Evolutionary conservation across 2,329 filamentous ascomycete species (phyloP).

Genomic region (Diaporthe citriasiana): DNA sequence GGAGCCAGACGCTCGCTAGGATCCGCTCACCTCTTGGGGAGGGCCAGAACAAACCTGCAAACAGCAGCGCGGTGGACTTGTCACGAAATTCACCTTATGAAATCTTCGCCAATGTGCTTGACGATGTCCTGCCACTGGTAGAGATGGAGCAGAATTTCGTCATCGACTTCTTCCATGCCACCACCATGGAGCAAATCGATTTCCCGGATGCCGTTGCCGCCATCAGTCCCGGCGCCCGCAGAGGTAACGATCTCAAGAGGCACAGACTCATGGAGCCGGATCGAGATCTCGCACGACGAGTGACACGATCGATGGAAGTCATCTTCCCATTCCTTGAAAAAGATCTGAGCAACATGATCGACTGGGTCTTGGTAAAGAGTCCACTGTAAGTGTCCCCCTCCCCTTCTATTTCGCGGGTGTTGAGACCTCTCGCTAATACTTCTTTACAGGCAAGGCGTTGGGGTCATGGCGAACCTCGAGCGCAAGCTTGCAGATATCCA

Average conservation of each 20-base stretch:
- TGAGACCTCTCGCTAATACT: conserved; percentile 41
- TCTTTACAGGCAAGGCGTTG: conserved; percentile 82
- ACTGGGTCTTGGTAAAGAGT: conserved; percentile 86
- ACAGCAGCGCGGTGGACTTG: conserved; percentile 50
- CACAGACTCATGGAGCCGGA: conserved; percentile 90
- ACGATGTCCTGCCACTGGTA: conserved; percentile 86
- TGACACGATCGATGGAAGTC: conserved; percentile 90
- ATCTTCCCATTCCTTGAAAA: conserved; percentile 86
- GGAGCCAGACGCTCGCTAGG: conserved; percentile 88
- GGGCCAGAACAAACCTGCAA: conserved; percentile 69
- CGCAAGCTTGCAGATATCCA: conserved; percentile 83
- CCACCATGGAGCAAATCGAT: conserved; percentile 84
- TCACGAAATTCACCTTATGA: conserved; percentile 82
- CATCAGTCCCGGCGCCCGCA: conserved; percentile 75
- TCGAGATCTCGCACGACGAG: conserved; percentile 84
- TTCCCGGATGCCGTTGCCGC: conserved; percentile 85
- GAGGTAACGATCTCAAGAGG: conserved; percentile 78
- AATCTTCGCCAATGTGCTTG: conserved; percentile 83
- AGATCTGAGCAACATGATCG: conserved; percentile 83
- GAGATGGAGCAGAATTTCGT: conserved; percentile 97
- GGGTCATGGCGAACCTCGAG: conserved; percentile 85
- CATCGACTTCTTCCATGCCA: conserved; percentile 96
- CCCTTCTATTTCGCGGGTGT: background rate
- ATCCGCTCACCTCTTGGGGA: conserved; percentile 78
- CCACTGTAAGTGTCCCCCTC: conserved; percentile 75